These are phyloP conservation scores for Leccinum incarnatum DNA, from an alignment of 768 basidiomycete species.

Conservation along the genomic window DNA sequence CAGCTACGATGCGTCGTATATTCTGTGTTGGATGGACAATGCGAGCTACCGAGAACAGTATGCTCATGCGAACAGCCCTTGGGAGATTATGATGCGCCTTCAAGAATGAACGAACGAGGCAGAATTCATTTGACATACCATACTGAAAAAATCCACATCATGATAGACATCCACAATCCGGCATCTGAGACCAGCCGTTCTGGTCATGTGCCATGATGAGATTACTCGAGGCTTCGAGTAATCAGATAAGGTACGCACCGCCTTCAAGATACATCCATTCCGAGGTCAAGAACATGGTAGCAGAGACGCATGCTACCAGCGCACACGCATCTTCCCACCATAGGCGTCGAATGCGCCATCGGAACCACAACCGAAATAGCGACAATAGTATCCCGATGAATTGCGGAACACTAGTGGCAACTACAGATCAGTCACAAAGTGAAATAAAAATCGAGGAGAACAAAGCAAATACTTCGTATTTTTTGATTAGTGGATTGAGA, in stretches of 20 bases:
- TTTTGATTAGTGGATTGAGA: slow-evolving; percentile 9
- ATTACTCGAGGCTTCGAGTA: not conserved
- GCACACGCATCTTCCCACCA: slow-evolving; percentile 27
- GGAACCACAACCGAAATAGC: slow-evolving; percentile 20
- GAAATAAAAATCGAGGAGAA: not conserved
- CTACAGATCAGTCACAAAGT: slow-evolving; percentile 4
- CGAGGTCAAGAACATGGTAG: slow-evolving; percentile 1
- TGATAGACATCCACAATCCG: slow-evolving; percentile 14
- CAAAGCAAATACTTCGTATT: slow-evolving; percentile 9
- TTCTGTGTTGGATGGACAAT: slow-evolving; percentile 12
- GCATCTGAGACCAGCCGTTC: slow-evolving; percentile 5
- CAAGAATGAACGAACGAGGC: not conserved
- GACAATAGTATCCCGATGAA: slow-evolving; percentile 13
- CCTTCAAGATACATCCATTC: slow-evolving; percentile 18
- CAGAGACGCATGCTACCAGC: slow-evolving; percentile 7
- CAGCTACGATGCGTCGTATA: slow-evolving; percentile 9
- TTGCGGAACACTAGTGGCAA: slow-evolving; percentile 5
- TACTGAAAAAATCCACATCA: slow-evolving; percentile 4
- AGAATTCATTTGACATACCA: slow-evolving; percentile 13
- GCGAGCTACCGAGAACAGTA: slow-evolving; percentile 21
- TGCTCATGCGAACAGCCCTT: slow-evolving; percentile 25
- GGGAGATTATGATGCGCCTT: not conserved
- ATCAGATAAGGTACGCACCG: slow-evolving; percentile 9
- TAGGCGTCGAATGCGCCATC: slow-evolving; percentile 14
- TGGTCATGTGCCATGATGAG: not conserved